phyloP scores from a whole-genome alignment of 1,284 basidiomycete genomes.

The Papiliotrema flavescens region DNA sequence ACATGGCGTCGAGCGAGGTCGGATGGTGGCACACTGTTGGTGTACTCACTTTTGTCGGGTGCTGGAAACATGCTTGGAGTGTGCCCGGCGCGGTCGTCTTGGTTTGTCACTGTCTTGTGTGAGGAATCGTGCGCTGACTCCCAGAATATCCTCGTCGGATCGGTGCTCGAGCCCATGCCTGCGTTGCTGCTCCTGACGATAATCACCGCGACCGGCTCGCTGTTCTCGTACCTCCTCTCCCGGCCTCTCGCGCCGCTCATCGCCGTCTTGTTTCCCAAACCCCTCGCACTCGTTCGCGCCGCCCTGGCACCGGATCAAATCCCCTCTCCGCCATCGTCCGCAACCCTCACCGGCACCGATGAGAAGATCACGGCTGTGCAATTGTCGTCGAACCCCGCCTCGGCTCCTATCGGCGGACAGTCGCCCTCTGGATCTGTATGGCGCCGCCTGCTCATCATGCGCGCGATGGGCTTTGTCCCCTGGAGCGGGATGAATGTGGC shows the following conservation, averaged over 20 bases:
- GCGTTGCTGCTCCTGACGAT: constrained; percentile 73
- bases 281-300: constrained; percentile 62
- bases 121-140: not conserved
- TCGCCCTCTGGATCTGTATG: constrained; percentile 56
- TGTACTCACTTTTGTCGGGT: constrained; percentile 76
- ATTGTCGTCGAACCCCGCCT: constrained; percentile 29
- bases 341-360: not conserved
- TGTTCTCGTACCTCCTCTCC: constrained; percentile 70
- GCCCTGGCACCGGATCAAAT: constrained; percentile 38
- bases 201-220: constrained; percentile 79
- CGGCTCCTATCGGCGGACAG: constrained; percentile 22
- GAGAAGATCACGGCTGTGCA: constrained; percentile 47
- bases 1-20: constrained; percentile 41
- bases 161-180: constrained; percentile 71
- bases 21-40: constrained; percentile 55
- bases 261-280: constrained; percentile 71
- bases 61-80: constrained; percentile 95
- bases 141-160: constrained; percentile 85
- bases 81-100: constrained; percentile 84
- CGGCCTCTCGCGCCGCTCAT: constrained; percentile 80
- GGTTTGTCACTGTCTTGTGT: constrained; percentile 54
- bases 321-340: constrained; percentile 13
- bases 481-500: constrained; percentile 95
- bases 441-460: constrained; percentile 77
- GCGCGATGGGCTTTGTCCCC: constrained; percentile 82